Base-by-base conservation (phyloP, 139 green algal species). In the Desmodesmus armatus region DNA sequence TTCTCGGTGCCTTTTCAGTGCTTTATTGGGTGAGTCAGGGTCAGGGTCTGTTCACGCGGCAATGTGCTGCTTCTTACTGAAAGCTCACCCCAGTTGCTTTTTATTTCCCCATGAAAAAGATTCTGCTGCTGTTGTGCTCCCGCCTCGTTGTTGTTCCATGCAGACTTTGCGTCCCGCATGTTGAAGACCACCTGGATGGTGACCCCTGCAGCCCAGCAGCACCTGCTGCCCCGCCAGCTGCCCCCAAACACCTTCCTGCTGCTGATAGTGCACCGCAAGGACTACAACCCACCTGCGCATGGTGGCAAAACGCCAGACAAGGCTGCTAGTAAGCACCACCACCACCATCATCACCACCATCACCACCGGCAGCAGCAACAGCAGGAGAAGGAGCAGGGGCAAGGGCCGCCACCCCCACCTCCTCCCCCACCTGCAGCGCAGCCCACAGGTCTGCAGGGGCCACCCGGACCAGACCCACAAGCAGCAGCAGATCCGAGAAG, bases 241-340 rank as follows among this genome's bases (percentile, higher is more conserved):
- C 43, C 43, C 1, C 43, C 55, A 41, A 75, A 80, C 33, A 72
- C 92, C 82, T 77, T 93, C 72, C 77, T 92, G 81, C 55, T 92
- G 70, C 87, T 89, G 33, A 72, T 93, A n/a, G 83, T 93, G 6
- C 88, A 93, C 58, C 84, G 84, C 25, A 88, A 89, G 44, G 82
- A 87, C 63, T 87, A 63, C 37, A 23, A 31, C 25, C 62, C 62
- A 21, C 62, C 65, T n/a, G 33, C 41, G 31, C 27, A 35, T n/a
- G n/a, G 44, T 5, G 15, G 19, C 47, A 63, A 33, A 31, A 11
- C n/a, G n/a, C n/a, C 63, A 29, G 5, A 37, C 23, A 53, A 19
- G 15, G 66, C 3, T 49, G 0, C 35, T 3, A 40, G 31, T 41
- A n/a, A 65, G 31, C 72, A 80, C 44, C 72, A 58, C 41, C 70